Conservation (phyloP, 2,329 filamentous ascomycete genomes). For the Helminthosporium solani region DNA sequence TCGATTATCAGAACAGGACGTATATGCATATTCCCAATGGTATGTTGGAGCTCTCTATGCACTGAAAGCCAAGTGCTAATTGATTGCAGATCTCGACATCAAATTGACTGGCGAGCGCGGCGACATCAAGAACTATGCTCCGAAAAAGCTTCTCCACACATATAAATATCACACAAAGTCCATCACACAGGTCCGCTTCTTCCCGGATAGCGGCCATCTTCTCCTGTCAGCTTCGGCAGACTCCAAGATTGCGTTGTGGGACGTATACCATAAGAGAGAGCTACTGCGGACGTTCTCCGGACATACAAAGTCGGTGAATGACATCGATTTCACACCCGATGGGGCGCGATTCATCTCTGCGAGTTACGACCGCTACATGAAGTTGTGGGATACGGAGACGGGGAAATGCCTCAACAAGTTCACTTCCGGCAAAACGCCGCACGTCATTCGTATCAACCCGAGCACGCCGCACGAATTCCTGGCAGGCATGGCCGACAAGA, state of each 20-base stretch:
- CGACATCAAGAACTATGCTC: constrained; percentile 84
- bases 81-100: constrained; percentile 35
- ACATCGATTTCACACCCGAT: constrained; percentile 79
- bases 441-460: constrained; percentile 93
- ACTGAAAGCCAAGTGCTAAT: constrained; percentile 4
- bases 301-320: constrained; percentile 85
- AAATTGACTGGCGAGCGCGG: constrained; percentile 73
- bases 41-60: constrained; percentile 14
- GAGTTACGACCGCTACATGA: constrained; percentile 93
- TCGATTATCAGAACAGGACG: constrained; percentile 91
- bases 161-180: constrained; percentile 85
- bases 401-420: constrained; percentile 86
- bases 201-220: constrained; percentile 83
- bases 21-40: constrained; percentile 93
- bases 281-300: constrained; percentile 88
- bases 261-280: constrained; percentile 86
- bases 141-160: constrained; percentile 88
- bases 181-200: constrained; percentile 86
- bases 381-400: constrained; percentile 97
- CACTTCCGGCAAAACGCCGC: constrained; percentile 90
- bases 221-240: constrained; percentile 89
- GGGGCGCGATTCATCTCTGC: constrained; percentile 87
- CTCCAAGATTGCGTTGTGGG: constrained; percentile 88
- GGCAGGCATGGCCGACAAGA: constrained; percentile 97
- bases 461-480: constrained; percentile 84